Base-by-base conservation (phyloP, 257 asterid genomes). In the Salvia splendens region DNA sequence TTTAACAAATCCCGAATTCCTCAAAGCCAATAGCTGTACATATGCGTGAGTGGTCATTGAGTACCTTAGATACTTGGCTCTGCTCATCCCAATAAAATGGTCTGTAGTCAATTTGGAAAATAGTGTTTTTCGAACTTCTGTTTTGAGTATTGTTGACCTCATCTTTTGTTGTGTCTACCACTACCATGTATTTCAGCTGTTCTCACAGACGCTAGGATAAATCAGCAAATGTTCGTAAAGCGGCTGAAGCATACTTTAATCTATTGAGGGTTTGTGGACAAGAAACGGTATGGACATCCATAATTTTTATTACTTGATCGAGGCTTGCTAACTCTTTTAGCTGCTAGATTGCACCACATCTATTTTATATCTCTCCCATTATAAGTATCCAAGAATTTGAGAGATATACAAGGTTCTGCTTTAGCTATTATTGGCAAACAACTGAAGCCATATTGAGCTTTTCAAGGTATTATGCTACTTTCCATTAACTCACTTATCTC, bases 201-300 rank as follows among this genome's bases (percentile, higher is more conserved):
- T 70, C 50, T 49, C 68, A 30, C 46, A 6, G 16, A 11, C 68
- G 32, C 46, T 82, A 94, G 99, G 99, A 94, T 75, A 94, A 94
- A 81, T 91, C 99, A 36, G 98, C 96, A 28, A 98, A 94, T 83
- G 99, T 94, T 75, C 96, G 98, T 76, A 91, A 91, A 78, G 94
- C 96, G 40, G 99, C 99, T 46, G 99, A 94, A 84, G 71, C 85
- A 15, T 94, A 89, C 82, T 91, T 94, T 79, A 82, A 73, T 84
- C 98, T 94, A 62, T 46, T 91, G 78, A 85, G 96, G 83, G 87
- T 89, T 70, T 88, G 99, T 74, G 99, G 99, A 57, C 95, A 83
- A 59, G 99, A 91, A 79, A 75, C 75, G 96, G 99, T 94, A 78
- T 15, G 81, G 55, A 9, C 5, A 6, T 61, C 56, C 63, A 77